A percentile compares a stretch with the other conserved stretches of the same genome.
Evolutionary conservation across 179 eudicot species (phyloP).

Genomic region (Silene coronaria): DNA sequence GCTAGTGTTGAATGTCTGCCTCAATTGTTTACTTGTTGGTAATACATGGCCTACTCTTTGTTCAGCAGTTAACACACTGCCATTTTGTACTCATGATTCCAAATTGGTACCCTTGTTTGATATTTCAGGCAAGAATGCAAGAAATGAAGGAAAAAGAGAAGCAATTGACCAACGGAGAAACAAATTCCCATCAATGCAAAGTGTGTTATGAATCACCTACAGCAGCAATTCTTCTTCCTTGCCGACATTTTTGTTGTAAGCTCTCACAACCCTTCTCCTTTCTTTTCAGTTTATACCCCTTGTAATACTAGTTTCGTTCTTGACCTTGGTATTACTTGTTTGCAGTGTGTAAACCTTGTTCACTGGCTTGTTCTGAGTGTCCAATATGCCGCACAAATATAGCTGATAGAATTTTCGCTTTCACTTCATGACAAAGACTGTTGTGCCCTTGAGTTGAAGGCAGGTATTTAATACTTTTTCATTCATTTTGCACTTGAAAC

Average conservation of each 20-base stretch:
- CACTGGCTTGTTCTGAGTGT: constrained; percentile 93
- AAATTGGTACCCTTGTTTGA: neutral
- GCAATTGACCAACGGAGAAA: constrained; percentile 58
- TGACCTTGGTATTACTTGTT: constrained; percentile 14
- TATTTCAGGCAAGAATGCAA: constrained; percentile 87
- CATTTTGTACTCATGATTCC: neutral
- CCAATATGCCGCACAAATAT: constrained; percentile 91
- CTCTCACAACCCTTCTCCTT: neutral
- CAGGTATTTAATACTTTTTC: constrained; percentile 4
- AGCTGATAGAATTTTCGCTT: constrained; percentile 86
- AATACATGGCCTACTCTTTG: neutral
- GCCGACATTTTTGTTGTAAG: constrained; percentile 97
- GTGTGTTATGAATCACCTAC: constrained; percentile 89
- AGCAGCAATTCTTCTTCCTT: constrained; percentile 93
- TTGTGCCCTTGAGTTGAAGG: constrained; percentile 29
- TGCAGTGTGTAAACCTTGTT: constrained; percentile 97
- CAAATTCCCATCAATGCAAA: constrained; percentile 88
- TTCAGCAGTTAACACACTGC: neutral
- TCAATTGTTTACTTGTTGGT: neutral
- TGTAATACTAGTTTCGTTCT: neutral
- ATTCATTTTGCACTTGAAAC: neutral
- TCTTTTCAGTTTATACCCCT: neutral
- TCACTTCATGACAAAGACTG: constrained; percentile 48
- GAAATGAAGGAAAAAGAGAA: constrained; percentile 94
- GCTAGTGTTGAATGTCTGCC: neutral